A percentile compares a stretch with the other conserved stretches of the same genome.
phyloP scores from a whole-genome alignment of 1,284 basidiomycete species.

The Fomitopsis betulina region DNA sequence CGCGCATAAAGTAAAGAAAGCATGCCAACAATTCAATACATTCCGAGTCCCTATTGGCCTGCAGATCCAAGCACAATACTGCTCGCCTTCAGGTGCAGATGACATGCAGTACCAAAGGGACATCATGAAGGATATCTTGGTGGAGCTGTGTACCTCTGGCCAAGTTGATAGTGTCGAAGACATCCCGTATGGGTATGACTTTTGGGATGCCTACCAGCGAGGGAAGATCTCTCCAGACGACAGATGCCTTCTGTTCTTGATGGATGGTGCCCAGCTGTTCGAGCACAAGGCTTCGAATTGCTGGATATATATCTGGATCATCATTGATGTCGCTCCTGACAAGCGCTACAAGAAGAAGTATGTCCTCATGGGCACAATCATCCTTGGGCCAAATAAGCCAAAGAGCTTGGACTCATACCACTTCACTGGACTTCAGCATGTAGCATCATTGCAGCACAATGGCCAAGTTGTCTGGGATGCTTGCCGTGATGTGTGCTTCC shows the following conservation, averaged over 20 bases:
- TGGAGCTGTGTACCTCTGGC: not conserved
- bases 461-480: constrained; percentile 15
- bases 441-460: constrained; percentile 14
- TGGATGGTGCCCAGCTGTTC: constrained; percentile 27
- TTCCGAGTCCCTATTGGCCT: constrained; percentile 20
- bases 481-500: not conserved
- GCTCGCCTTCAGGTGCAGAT: constrained; percentile 10
- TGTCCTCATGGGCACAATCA: constrained; percentile 16
- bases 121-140: constrained; percentile 3
- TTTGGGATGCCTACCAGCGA: not conserved
- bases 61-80: constrained; percentile 19
- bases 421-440: constrained; percentile 16
- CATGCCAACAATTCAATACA: constrained; percentile 20
- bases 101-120: constrained; percentile 15
- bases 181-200: not conserved
- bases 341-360: constrained; percentile 18
- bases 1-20: constrained; percentile 11
- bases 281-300: constrained; percentile 17
- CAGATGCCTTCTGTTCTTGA: constrained; percentile 16
- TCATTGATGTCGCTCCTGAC: constrained; percentile 14
- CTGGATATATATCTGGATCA: constrained; percentile 25
- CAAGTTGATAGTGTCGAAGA: not conserved
- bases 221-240: constrained; percentile 8
- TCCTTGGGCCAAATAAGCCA: constrained; percentile 22
- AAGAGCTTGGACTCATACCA: constrained; percentile 20